Percentiles rank a stretch among this genome's conserved stretches.
Conservation (phyloP, 306 rosid genomes). For the Cicer chorassanicum region DNA sequence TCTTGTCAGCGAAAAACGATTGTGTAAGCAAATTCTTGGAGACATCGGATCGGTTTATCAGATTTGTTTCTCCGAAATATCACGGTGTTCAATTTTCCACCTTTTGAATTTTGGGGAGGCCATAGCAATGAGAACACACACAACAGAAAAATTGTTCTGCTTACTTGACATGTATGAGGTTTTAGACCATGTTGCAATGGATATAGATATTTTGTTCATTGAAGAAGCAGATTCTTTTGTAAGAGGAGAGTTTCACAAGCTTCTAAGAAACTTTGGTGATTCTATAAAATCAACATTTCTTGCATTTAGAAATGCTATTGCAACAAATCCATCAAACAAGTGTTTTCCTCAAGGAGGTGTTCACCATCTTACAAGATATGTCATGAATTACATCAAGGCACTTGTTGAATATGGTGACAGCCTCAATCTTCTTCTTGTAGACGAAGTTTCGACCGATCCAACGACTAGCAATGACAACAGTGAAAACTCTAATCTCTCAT, state of each 20-base stretch:
- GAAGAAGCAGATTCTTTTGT: slow-evolving; percentile 55
- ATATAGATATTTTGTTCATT: slow-evolving; percentile 52
- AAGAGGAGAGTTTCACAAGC: slow-evolving; percentile 55
- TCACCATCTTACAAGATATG: slow-evolving; percentile 68
- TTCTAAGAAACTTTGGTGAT: slow-evolving; percentile 47
- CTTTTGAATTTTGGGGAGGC: slow-evolving; percentile 70
- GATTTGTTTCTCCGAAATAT: slow-evolving; percentile 57
- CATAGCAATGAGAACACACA: slow-evolving; percentile 51
- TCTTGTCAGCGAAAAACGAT: slow-evolving; percentile 59
- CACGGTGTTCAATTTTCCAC: slow-evolving; percentile 47
- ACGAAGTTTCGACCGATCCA: slow-evolving; percentile 21
- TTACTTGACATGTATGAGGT: slow-evolving; percentile 72
- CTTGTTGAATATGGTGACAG: slow-evolving; percentile 50
- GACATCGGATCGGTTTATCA: slow-evolving; percentile 50
- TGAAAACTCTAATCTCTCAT: slow-evolving; percentile 19
- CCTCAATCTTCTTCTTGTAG: slow-evolving; percentile 49
- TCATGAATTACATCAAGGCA: slow-evolving; percentile 63
- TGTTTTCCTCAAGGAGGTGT: slow-evolving; percentile 60
- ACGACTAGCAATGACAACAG: not conserved
- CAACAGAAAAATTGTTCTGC: slow-evolving; percentile 61
- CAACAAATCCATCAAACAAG: slow-evolving; percentile 47
- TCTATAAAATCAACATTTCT: slow-evolving; percentile 54
- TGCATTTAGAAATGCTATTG: slow-evolving; percentile 55
- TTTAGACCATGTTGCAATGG: slow-evolving; percentile 50
- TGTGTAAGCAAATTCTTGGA: slow-evolving; percentile 61